Evolutionary conservation across 2,329 filamentous ascomycete genomes (phyloP).

Genomic region (Geoglossum cookeanum): DNA sequence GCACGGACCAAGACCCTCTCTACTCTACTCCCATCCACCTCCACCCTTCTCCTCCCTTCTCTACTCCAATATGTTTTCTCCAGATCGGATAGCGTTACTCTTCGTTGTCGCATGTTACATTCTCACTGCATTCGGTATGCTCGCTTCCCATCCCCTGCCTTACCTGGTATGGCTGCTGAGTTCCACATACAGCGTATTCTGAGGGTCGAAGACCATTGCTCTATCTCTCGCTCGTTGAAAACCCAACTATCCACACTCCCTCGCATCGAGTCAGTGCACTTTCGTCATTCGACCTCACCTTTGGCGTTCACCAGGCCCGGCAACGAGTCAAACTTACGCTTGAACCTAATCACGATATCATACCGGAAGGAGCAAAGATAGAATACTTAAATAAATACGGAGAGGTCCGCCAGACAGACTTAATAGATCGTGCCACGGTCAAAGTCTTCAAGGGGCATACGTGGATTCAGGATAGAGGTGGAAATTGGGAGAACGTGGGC

Average conservation of each 20-base stretch:
- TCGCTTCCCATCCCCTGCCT: not conserved
- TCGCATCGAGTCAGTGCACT: slow-evolving; percentile 61
- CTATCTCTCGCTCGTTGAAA: slow-evolving; percentile 52
- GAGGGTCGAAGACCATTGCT: slow-evolving; percentile 56
- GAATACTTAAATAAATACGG: slow-evolving; percentile 57
- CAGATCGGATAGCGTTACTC: not conserved
- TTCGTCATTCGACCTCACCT: slow-evolving; percentile 70
- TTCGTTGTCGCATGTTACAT: not conserved
- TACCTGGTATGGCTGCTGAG: slow-evolving; percentile 27
- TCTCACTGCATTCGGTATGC: not conserved
- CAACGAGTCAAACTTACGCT: slow-evolving; percentile 61
- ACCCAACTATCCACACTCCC: slow-evolving; percentile 58
- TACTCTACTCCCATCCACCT: too few species aligned
- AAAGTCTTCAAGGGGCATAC: slow-evolving; percentile 69
- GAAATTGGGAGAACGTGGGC: slow-evolving; percentile 61
- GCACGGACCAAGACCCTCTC: too few species aligned
- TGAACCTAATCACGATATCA: slow-evolving; percentile 79
- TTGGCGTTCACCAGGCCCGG: slow-evolving; percentile 47
- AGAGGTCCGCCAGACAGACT: slow-evolving; percentile 42
- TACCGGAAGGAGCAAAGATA: slow-evolving; percentile 57
- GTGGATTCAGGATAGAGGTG: slow-evolving; percentile 43
- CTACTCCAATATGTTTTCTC: not conserved
- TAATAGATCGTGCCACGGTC: slow-evolving; percentile 52
- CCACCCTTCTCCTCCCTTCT: too few species aligned
- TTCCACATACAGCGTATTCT: slow-evolving; percentile 40